A percentile compares a stretch with the other conserved stretches of the same genome.
Evolutionary conservation across 208 protist genomes (phyloP).

Genomic region (Trypanosoma congolense): DNA sequence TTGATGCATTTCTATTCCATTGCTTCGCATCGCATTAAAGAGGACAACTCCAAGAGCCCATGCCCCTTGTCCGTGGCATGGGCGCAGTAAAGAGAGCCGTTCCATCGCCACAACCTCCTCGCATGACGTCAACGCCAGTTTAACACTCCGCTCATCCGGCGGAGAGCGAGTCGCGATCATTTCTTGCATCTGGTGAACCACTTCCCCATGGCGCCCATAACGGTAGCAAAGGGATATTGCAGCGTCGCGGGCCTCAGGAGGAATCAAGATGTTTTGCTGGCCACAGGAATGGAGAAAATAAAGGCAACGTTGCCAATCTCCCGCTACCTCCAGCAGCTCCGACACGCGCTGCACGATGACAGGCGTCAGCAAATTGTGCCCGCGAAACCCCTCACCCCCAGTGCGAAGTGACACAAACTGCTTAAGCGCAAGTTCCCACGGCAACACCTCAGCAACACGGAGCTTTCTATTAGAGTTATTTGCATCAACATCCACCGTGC

Average conservation of each 20-base stretch:
- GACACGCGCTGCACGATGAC: constrained; percentile 43
- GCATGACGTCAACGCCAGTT: constrained; percentile 35
- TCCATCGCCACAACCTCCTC: constrained; percentile 51
- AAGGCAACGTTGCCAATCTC: constrained; percentile 49
- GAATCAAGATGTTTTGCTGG: constrained; percentile 38
- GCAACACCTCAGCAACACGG: background rate
- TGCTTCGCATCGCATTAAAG: constrained; percentile 50
- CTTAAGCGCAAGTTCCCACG: constrained; percentile 44
- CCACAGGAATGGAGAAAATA: constrained; percentile 36
- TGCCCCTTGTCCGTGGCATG: background rate
- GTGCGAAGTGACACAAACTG: constrained; percentile 35
- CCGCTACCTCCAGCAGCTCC: constrained; percentile 41
- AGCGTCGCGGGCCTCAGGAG: constrained; percentile 62
- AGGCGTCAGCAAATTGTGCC: constrained; percentile 44
- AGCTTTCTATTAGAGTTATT: background rate
- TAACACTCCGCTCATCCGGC: constrained; percentile 63
- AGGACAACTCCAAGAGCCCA: constrained; percentile 54
- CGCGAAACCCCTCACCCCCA: constrained; percentile 25
- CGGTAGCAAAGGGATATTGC: constrained; percentile 56
- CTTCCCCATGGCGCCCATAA: constrained; percentile 27
- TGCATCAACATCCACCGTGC: no score
- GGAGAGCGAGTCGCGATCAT: constrained; percentile 45
- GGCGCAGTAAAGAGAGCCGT: constrained; percentile 1
- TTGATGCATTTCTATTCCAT: constrained; percentile 59
- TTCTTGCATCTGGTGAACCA: constrained; percentile 39